These are phyloP conservation scores for Lactarius hatsudake DNA, from an alignment of 768 basidiomycete genomes.

Conservation along the genomic window DNA sequence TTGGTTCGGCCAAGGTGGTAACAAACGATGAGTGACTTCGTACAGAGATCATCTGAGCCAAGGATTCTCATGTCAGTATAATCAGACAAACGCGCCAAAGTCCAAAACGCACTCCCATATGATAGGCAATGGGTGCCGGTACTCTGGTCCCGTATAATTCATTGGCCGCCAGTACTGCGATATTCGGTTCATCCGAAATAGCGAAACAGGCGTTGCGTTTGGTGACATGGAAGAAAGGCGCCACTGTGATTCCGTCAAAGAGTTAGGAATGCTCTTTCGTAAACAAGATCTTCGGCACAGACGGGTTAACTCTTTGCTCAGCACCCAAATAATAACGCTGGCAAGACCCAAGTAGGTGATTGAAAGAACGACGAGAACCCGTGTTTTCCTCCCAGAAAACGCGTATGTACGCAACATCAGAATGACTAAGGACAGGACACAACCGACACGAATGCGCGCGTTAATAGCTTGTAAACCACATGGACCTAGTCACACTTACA, in stretches of 20 bases:
- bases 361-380: constrained; percentile 10
- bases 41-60: constrained; percentile 15
- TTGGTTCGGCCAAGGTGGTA: neutral
- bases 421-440: constrained; percentile 11
- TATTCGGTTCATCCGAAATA: neutral
- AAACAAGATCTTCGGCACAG: neutral
- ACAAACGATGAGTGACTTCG: neutral
- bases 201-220: constrained; percentile 14
- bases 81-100: neutral
- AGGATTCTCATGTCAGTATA: neutral
- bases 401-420: constrained; percentile 26
- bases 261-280: neutral
- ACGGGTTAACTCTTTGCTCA: constrained; percentile 6
- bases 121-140: neutral
- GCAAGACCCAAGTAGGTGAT: constrained; percentile 4
- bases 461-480: neutral
- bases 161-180: neutral
- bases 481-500: constrained; percentile 2
- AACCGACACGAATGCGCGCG: neutral
- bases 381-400: constrained; percentile 16
- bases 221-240: neutral
- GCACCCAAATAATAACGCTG: constrained; percentile 11
- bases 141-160: neutral
- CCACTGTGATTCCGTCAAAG: constrained; percentile 11
- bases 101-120: constrained; percentile 16